Conservation (phyloP, 441 rosid genomes). For the Populus hybrid region DNA sequence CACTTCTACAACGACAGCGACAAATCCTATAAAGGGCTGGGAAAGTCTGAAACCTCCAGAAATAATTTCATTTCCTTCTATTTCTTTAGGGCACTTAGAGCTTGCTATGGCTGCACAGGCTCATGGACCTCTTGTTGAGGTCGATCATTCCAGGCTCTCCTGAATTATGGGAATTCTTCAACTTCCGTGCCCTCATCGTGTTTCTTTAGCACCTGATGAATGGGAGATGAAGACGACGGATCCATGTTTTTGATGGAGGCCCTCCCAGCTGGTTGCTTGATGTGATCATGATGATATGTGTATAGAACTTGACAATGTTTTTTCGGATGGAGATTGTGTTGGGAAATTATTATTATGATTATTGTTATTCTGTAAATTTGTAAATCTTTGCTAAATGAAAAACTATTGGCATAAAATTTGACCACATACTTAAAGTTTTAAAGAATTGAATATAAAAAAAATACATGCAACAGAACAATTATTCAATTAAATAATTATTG, state of each 20-base stretch:
- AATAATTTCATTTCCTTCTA: constrained; percentile 20
- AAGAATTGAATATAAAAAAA: no score
- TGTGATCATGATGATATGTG: neutral
- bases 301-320: neutral
- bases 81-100: constrained; percentile 31
- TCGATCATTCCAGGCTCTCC: neutral
- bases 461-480: neutral
- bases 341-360: neutral
- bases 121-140: neutral
- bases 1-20: constrained; percentile 13
- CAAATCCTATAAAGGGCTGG: constrained; percentile 19
- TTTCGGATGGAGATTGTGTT: neutral
- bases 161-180: neutral
- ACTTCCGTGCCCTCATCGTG: neutral
- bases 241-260: neutral
- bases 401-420: neutral
- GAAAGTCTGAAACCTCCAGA: constrained; percentile 17
- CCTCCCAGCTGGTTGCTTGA: neutral
- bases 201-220: neutral
- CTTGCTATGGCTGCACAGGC: constrained; percentile 30
- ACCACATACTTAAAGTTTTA: neutral
- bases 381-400: no score
- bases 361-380: no score
- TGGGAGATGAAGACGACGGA: neutral
- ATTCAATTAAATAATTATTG: no score